Evolutionary conservation across 495 filamentous ascomycete species (phyloP).

Genomic region (Talaromyces trachyspermus): DNA sequence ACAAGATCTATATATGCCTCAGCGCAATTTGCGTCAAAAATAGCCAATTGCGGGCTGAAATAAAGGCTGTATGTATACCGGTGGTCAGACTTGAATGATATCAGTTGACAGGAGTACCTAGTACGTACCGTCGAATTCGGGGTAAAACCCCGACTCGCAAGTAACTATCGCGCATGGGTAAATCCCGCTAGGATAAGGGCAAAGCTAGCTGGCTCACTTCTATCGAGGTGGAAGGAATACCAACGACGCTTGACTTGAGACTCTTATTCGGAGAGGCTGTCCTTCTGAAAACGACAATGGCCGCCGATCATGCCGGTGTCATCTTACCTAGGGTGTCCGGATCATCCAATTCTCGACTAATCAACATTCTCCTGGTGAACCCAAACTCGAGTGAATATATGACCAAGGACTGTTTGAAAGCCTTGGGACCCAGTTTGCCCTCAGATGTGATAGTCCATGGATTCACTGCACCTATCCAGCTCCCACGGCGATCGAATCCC

Average conservation of each 20-base stretch:
- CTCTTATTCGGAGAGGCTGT: not conserved
- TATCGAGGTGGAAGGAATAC: slow-evolving; percentile 1
- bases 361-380: slow-evolving; percentile 36
- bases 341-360: slow-evolving; percentile 17
- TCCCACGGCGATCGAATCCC: slow-evolving; percentile 39
- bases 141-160: slow-evolving; percentile 1
- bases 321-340: not conserved
- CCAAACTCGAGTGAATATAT: slow-evolving; percentile 42
- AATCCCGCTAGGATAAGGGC: not conserved
- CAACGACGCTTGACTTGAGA: not conserved
- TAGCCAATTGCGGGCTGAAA: not conserved
- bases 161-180: not conserved
- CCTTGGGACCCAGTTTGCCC: slow-evolving; percentile 30
- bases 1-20: slow-evolving; percentile 1
- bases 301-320: not conserved
- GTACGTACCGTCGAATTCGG: not conserved
- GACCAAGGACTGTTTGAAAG: slow-evolving; percentile 35
- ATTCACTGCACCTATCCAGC: slow-evolving; percentile 39
- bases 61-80: not conserved
- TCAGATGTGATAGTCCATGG: slow-evolving; percentile 33
- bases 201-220: not conserved
- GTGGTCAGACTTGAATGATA: not conserved
- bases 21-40: not conserved
- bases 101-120: slow-evolving; percentile 2
- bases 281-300: slow-evolving; percentile 1